phyloP scores from a whole-genome alignment of 768 basidiomycete species.

The Agaricus subrufescens region DNA sequence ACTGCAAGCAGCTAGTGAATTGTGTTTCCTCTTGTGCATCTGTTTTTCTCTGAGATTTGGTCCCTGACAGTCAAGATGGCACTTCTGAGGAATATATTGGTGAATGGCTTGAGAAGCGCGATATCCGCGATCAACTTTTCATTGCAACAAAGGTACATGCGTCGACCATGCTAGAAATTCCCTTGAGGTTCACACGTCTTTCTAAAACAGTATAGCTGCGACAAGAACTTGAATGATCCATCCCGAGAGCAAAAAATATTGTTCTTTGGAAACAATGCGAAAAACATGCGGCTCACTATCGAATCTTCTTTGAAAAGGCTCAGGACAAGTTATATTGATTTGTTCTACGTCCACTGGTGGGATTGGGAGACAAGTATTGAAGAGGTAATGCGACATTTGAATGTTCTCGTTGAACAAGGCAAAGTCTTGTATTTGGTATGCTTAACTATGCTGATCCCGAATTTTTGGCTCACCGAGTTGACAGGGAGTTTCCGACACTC shows the following conservation, averaged over 20 bases:
- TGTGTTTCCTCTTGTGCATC: neutral
- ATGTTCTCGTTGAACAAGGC: constrained; percentile 43
- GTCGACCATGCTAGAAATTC: too few relatives aligned
- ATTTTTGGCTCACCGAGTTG: neutral
- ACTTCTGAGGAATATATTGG: constrained; percentile 46
- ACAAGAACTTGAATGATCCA: constrained; percentile 21
- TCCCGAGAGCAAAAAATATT: constrained; percentile 25
- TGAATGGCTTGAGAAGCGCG: constrained; percentile 42
- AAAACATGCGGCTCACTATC: constrained; percentile 35
- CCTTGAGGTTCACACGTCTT: too few relatives aligned
- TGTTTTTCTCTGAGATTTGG: neutral
- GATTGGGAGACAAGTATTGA: constrained; percentile 46
- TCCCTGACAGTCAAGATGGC: constrained; percentile 38
- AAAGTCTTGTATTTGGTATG: constrained; percentile 44
- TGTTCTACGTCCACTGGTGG: constrained; percentile 40
- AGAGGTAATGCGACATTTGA: constrained; percentile 52
- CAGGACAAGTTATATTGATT: constrained; percentile 30
- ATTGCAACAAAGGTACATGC: constrained; percentile 34
- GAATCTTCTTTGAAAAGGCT: constrained; percentile 36
- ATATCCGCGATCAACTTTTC: constrained; percentile 43
- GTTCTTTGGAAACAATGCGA: constrained; percentile 35
- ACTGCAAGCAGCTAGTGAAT: constrained; percentile 38
- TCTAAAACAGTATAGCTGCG: constrained; percentile 19
- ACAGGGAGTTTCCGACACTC: constrained; percentile 36
- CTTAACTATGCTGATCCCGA: too few relatives aligned